Conservation (phyloP, 2,329 filamentous ascomycete species). For the Ophiostoma sp. region DNA sequence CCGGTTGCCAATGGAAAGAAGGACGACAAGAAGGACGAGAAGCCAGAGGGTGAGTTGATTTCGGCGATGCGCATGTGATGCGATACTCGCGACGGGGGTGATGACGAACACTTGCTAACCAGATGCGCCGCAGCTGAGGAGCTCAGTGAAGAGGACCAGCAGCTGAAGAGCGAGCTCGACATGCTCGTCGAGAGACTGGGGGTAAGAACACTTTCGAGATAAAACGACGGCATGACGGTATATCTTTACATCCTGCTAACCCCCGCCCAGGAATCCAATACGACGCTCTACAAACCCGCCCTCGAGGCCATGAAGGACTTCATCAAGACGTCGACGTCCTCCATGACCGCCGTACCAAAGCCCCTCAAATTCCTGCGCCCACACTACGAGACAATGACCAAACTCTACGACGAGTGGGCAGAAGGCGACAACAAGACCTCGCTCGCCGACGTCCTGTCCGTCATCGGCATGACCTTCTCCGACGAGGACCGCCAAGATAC, state of each 20-base stretch:
- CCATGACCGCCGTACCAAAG: constrained; percentile 98
- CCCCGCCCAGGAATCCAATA: constrained; percentile 74
- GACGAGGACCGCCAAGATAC: constrained; percentile 96
- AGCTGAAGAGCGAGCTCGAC: constrained; percentile 95
- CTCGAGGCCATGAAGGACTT: constrained; percentile 96
- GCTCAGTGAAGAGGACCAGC: constrained; percentile 95
- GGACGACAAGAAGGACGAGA: constrained; percentile 53
- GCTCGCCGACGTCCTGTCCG: constrained; percentile 91
- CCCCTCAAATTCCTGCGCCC: constrained; percentile 96
- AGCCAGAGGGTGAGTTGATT: constrained; percentile 48
- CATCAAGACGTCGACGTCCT: constrained; percentile 98
- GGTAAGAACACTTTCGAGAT: constrained; percentile 49
- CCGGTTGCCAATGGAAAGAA: constrained; percentile 71
- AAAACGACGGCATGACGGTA: too few species aligned
- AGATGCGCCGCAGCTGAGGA: constrained; percentile 64
- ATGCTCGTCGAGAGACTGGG: constrained; percentile 96
- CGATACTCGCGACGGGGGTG: neutral
- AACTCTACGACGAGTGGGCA: constrained; percentile 87
- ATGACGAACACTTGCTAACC: neutral
- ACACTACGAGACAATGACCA: constrained; percentile 87
- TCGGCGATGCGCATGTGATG: neutral
- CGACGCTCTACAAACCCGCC: constrained; percentile 84
- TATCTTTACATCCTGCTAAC: neutral
- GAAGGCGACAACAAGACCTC: constrained; percentile 81
- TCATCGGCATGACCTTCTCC: constrained; percentile 98